Conservation (phyloP, 805 yeast species). For the Lachancea meyersii region DNA sequence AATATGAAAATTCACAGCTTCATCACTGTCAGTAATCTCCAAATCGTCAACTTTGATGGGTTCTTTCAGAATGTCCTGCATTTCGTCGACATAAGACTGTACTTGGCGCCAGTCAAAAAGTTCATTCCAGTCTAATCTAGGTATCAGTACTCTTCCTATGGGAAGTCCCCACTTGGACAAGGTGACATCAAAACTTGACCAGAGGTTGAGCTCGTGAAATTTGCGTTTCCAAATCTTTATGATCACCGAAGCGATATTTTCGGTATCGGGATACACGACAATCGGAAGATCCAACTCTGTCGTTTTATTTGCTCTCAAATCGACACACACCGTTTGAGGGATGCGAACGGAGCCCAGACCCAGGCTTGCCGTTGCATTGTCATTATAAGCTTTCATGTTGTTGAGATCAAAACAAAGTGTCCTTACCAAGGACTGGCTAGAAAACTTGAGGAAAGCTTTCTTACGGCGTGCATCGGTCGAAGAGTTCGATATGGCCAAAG, state of each 20-base stretch:
- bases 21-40: constrained; percentile 17
- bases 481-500: neutral
- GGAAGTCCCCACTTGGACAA: constrained; percentile 18
- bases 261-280: constrained; percentile 24
- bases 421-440: constrained; percentile 18
- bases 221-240: constrained; percentile 27
- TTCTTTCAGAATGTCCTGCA: constrained; percentile 3
- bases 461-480: constrained; percentile 15
- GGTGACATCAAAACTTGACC: constrained; percentile 21
- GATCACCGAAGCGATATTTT: constrained; percentile 20
- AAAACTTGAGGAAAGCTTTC: constrained; percentile 10
- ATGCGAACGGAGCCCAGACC: constrained; percentile 17
- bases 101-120: constrained; percentile 17
- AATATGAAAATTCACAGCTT: constrained; percentile 21
- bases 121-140: constrained; percentile 21
- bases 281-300: constrained; percentile 21
- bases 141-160: constrained; percentile 12
- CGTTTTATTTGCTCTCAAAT: constrained; percentile 16
- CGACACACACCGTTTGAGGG: constrained; percentile 22
- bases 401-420: constrained; percentile 22
- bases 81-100: constrained; percentile 12
- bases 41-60: constrained; percentile 23
- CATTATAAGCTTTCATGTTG: constrained; percentile 23
- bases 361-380: constrained; percentile 11
- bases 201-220: constrained; percentile 21